Evolutionary conservation across 768 basidiomycete genomes (phyloP).

Genomic region (Mycena capillaripes): DNA sequence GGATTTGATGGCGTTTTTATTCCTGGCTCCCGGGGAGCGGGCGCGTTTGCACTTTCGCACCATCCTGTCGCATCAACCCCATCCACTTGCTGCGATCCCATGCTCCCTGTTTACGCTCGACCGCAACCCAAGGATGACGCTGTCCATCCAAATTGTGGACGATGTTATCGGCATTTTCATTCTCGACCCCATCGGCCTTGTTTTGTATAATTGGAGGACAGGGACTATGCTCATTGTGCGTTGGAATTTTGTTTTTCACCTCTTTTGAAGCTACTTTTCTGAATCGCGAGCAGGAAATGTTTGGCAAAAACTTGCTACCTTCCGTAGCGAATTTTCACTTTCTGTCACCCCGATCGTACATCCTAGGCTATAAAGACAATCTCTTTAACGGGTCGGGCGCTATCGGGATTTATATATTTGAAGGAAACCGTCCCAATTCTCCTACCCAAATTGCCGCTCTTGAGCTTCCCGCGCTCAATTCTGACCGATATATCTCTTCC

Average conservation of each 20-base stretch:
- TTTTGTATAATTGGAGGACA: background rate
- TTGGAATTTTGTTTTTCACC: background rate
- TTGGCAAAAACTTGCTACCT: background rate
- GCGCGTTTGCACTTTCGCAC: slow-evolving; percentile 16
- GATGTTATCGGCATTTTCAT: slow-evolving; percentile 20
- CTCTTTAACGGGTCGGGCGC: background rate
- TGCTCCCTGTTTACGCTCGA: background rate
- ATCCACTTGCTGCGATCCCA: background rate
- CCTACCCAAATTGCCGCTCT: background rate
- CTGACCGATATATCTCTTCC: background rate
- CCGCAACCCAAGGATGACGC: background rate
- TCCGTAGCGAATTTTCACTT: background rate
- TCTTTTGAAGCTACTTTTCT: background rate
- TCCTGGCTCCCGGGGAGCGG: background rate
- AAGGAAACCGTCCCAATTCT: background rate
- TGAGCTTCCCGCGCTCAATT: background rate
- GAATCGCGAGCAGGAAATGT: background rate
- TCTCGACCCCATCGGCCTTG: background rate
- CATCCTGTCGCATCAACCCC: background rate
- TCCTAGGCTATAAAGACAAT: background rate
- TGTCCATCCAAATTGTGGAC: slow-evolving; percentile 12
- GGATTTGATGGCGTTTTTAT: slow-evolving; percentile 1
- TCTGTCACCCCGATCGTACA: background rate
- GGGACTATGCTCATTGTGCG: background rate
- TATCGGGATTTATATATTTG: slow-evolving; percentile 11